phyloP scores from a whole-genome alignment of 176 grass and related monocot species.

The Aegilops speltoides region DNA sequence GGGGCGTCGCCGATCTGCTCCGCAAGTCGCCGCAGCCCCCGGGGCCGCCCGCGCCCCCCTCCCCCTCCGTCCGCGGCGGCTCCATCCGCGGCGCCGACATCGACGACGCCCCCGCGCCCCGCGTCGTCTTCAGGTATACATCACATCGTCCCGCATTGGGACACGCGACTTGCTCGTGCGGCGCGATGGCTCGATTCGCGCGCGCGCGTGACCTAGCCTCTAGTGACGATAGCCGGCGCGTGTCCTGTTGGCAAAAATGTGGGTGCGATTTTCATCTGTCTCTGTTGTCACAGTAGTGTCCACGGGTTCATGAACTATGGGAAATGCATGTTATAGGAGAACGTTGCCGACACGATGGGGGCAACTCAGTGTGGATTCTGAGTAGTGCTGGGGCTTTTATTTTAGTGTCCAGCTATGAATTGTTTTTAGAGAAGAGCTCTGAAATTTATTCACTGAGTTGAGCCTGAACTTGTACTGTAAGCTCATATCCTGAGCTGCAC shows the following conservation, averaged over 20 bases:
- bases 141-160: neutral
- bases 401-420: neutral
- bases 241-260: too few relatives aligned
- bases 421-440: neutral
- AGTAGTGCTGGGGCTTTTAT: neutral
- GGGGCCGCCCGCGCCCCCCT: neutral
- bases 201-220: neutral
- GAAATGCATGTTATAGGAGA: neutral
- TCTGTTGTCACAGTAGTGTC: neutral
- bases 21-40: constrained; percentile 53
- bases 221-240: too few relatives aligned
- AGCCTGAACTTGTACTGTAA: neutral
- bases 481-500: neutral
- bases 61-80: constrained; percentile 18
- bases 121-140: constrained; percentile 69
- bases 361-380: neutral
- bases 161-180: neutral
- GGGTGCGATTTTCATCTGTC: neutral
- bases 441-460: neutral
- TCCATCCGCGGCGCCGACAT: neutral
- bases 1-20: constrained; percentile 86
- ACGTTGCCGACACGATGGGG: neutral
- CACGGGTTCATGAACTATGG: neutral
- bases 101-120: constrained; percentile 47
- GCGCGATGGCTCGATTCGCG: neutral